Conservation (phyloP, 306 rosid genomes). For the Echinosophora koreensis region DNA sequence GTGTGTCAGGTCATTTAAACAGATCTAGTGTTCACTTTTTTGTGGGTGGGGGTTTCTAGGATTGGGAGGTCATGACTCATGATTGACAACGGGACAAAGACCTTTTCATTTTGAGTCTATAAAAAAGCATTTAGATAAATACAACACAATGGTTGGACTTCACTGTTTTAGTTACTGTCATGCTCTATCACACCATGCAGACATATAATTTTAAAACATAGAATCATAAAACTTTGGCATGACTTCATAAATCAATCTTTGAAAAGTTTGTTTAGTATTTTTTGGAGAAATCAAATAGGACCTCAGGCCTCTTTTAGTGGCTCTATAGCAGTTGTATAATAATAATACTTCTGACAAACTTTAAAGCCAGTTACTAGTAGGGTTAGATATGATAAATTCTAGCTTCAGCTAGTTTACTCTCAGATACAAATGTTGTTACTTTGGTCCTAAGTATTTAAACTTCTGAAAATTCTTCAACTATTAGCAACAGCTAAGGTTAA, state of each 20-base stretch:
- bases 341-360: not conserved
- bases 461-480: slow-evolving; percentile 15
- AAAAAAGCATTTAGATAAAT: not conserved
- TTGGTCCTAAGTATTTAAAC: not conserved
- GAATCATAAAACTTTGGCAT: slow-evolving; percentile 22
- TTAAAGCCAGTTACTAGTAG: slow-evolving; percentile 12
- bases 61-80: not conserved
- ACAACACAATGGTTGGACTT: not conserved
- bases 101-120: not conserved
- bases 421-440: not conserved
- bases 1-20: not conserved
- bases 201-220: slow-evolving; percentile 25
- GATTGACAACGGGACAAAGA: not conserved
- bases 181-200: not conserved
- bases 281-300: slow-evolving; percentile 7
- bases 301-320: not conserved
- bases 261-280: slow-evolving; percentile 23
- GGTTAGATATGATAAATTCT: slow-evolving; percentile 15
- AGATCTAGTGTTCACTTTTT: not conserved
- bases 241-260: slow-evolving; percentile 3
- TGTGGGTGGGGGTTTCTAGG: not conserved
- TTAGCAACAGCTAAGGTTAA: slow-evolving; percentile 18
- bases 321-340: not conserved
- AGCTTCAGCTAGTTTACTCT: not conserved
- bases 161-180: not conserved